phyloP scores from a whole-genome alignment of 768 basidiomycete species.

The Coprinellus micaceus region DNA sequence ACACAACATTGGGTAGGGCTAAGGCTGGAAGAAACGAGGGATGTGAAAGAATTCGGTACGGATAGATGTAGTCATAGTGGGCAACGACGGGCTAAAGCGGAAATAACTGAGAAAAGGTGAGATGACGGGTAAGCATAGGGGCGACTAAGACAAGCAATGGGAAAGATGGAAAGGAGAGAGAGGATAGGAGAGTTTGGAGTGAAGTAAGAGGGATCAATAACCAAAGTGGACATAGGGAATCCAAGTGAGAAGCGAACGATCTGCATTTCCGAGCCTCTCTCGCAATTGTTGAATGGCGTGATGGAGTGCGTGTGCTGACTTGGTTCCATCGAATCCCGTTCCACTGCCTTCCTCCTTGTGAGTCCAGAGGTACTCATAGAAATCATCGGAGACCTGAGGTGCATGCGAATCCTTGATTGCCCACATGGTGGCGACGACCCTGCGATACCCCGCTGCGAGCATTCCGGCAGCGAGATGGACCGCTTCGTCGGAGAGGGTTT shows the following conservation, averaged over 20 bases:
- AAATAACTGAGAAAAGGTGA: too few relatives aligned
- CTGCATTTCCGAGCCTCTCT: background rate
- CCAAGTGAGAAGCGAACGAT: background rate
- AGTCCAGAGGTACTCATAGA: slow-evolving; percentile 21
- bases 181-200: too few relatives aligned
- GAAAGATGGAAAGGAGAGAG: too few relatives aligned
- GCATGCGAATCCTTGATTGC: slow-evolving; percentile 31
- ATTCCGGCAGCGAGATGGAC: slow-evolving; percentile 40
- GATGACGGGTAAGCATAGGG: too few relatives aligned
- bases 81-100: too few relatives aligned
- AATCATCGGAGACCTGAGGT: slow-evolving; percentile 23
- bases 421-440: slow-evolving; percentile 41
- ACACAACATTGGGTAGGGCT: too few relatives aligned
- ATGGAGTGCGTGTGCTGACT: slow-evolving; percentile 17
- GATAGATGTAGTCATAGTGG: too few relatives aligned
- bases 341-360: background rate
- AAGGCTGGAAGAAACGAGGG: too few relatives aligned
- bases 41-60: too few relatives aligned
- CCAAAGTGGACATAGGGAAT: background rate
- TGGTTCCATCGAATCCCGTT: slow-evolving; percentile 2
- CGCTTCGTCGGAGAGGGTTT: slow-evolving; percentile 29
- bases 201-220: too few relatives aligned
- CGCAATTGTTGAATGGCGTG: slow-evolving; percentile 12
- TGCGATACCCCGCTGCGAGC: slow-evolving; percentile 25
- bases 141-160: too few relatives aligned